Conservation (phyloP, 2,329 filamentous ascomycete species). For the Stemphylium vesicarium region DNA sequence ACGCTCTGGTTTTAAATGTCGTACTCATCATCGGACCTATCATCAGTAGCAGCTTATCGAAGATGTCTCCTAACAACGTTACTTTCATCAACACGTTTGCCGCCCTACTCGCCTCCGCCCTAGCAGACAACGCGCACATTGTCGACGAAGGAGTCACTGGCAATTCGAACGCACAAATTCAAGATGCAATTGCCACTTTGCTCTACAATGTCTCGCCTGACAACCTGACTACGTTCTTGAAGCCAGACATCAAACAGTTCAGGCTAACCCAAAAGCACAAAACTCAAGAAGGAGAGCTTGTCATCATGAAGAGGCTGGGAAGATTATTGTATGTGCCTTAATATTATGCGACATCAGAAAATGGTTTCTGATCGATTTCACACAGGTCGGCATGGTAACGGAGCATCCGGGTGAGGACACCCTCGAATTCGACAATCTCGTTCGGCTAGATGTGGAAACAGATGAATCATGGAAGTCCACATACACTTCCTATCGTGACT, state of each 20-base stretch:
- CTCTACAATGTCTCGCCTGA: neutral
- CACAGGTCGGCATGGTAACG: neutral
- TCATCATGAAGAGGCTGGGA: neutral
- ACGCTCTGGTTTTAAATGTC: too few relatives aligned
- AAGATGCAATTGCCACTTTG: neutral
- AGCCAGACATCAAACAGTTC: neutral
- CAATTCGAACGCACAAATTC: neutral
- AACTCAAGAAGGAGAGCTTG: neutral
- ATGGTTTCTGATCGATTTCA: too few relatives aligned
- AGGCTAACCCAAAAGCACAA: neutral
- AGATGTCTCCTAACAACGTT: neutral
- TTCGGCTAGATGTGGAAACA: neutral
- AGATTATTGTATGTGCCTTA: neutral
- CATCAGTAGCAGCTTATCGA: neutral
- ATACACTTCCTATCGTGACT: constrained; percentile 3
- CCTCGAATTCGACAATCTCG: constrained; percentile 8
- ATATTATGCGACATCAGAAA: neutral
- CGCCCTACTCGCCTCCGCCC: neutral
- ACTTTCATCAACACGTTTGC: neutral
- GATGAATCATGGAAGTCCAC: constrained; percentile 1
- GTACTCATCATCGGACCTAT: neutral
- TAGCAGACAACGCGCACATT: constrained; percentile 10
- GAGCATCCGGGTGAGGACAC: too few relatives aligned
- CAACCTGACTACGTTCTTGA: neutral
- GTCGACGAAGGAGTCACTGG: neutral